Conservation (phyloP, 352 stramenopile genomes). For the Pythium grandisporangium region DNA sequence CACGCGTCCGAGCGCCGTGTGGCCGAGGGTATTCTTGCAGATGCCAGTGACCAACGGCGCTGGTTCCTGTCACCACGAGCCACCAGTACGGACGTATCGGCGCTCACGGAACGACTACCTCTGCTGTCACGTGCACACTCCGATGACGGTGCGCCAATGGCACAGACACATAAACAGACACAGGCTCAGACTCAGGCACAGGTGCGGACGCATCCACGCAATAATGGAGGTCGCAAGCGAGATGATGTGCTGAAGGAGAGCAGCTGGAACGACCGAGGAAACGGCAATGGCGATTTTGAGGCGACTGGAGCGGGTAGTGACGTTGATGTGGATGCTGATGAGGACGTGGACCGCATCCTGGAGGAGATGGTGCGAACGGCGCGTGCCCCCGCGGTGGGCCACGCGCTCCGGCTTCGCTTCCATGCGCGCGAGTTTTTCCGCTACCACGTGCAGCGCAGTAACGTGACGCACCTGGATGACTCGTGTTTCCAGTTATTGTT, state of each 20-base stretch:
- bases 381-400: constrained; percentile 18
- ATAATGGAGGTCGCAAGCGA: no score
- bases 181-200: no score
- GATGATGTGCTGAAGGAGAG: no score
- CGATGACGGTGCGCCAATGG: neutral
- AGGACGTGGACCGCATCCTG: constrained; percentile 10
- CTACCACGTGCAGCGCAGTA: constrained; percentile 54
- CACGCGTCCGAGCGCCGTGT: constrained; percentile 19
- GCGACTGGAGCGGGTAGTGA: no score
- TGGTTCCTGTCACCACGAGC: constrained; percentile 49
- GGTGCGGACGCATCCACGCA: no score
- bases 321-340: neutral
- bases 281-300: no score
- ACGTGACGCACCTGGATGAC: constrained; percentile 55
- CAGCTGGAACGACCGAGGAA: no score
- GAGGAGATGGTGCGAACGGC: constrained; percentile 22
- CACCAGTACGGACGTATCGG: neutral
- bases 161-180: no score
- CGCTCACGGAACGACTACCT: neutral
- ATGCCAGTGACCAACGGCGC: constrained; percentile 29
- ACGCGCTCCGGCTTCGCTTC: constrained; percentile 25
- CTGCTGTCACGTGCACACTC: constrained; percentile 2
- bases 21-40: constrained; percentile 30
- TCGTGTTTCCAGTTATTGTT: constrained; percentile 78
- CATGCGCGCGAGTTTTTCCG: constrained; percentile 29